These are phyloP conservation scores for Alternaria dauci DNA, from an alignment of 2,329 filamentous ascomycete genomes.

Conservation along the genomic window DNA sequence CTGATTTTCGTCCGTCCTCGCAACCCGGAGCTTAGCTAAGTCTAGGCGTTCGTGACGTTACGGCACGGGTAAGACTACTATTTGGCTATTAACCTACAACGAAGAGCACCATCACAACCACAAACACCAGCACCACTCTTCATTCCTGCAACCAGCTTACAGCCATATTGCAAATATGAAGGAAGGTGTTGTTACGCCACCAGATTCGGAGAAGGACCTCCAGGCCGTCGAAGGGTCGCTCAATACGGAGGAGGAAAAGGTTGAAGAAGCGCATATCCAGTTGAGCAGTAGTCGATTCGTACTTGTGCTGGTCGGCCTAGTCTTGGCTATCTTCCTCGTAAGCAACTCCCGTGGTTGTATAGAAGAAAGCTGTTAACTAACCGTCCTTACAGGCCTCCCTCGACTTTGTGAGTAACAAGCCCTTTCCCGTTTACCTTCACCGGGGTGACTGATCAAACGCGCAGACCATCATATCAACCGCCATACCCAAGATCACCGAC, in stretches of 20 bases:
- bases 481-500: slow-evolving; percentile 45
- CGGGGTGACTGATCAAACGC: background rate
- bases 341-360: background rate
- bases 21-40: background rate
- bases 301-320: slow-evolving; percentile 3
- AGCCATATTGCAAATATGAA: background rate
- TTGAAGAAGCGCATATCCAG: slow-evolving; percentile 3
- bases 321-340: slow-evolving; percentile 12
- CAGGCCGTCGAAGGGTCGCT: background rate
- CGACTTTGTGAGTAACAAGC: slow-evolving; percentile 3
- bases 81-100: background rate
- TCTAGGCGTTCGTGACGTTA: background rate
- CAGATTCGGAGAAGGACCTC: slow-evolving; percentile 2
- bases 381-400: background rate
- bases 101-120: background rate
- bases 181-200: background rate
- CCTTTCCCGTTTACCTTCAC: background rate
- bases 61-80: background rate
- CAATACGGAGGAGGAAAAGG: background rate
- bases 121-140: background rate
- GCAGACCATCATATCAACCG: slow-evolving; percentile 34
- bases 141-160: background rate
- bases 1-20: background rate
- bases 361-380: background rate
- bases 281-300: slow-evolving; percentile 1